Evolutionary conservation across 1,284 basidiomycete genomes (phyloP).

Genomic region (Pseudozyma sp.): DNA sequence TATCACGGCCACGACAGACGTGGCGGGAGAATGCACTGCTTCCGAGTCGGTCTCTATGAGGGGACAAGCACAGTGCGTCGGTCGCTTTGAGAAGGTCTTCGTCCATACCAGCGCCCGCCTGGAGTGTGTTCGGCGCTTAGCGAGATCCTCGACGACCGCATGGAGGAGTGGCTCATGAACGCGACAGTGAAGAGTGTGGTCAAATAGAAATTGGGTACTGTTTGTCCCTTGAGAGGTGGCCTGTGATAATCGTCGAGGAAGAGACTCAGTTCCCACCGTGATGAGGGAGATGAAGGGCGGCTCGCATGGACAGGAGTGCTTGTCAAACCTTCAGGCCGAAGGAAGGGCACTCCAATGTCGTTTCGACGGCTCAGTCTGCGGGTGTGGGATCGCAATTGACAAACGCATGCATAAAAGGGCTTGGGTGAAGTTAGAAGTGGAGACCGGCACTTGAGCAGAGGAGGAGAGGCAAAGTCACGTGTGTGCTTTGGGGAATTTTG

Average conservation of each 20-base stretch:
- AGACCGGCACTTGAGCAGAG: slow-evolving; percentile 2
- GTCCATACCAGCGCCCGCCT: slow-evolving; percentile 18
- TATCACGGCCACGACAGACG: not conserved
- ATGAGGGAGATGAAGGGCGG: not conserved
- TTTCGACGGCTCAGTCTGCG: too few relatives aligned
- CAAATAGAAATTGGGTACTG: not conserved
- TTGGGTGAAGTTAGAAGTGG: not conserved
- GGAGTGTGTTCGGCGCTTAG: slow-evolving; percentile 4
- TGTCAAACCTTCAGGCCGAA: too few relatives aligned
- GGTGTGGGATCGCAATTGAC: too few relatives aligned
- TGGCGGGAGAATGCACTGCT: not conserved
- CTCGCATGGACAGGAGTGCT: too few relatives aligned
- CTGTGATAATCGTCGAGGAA: too few relatives aligned
- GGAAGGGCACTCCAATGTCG: too few relatives aligned
- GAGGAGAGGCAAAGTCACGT: slow-evolving; percentile 26
- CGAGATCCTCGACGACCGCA: not conserved
- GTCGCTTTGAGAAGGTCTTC: slow-evolving; percentile 28
- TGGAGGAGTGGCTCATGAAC: slow-evolving; percentile 1
- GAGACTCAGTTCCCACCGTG: not conserved
- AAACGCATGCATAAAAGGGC: not conserved
- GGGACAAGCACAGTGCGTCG: slow-evolving; percentile 24
- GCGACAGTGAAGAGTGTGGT: not conserved
- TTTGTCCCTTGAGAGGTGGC: not conserved
- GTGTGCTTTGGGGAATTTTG: slow-evolving; percentile 19
- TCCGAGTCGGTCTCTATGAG: slow-evolving; percentile 8